Evolutionary conservation across 2,329 filamentous ascomycete genomes (phyloP).

Genomic region (Claviceps paspali): DNA sequence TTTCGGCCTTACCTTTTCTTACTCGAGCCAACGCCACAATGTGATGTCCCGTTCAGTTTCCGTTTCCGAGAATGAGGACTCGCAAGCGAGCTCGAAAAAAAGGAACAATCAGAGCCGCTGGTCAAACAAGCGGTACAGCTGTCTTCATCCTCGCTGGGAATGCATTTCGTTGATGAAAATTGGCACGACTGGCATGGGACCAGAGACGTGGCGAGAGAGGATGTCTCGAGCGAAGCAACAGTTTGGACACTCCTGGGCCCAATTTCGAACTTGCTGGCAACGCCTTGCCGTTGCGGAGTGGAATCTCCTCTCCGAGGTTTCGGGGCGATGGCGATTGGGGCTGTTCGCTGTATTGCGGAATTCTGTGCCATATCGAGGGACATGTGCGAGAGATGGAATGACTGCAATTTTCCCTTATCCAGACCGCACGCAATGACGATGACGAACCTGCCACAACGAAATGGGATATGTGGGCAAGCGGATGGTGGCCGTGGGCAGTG

Average conservation of each 20-base stretch:
- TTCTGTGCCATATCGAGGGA: slow-evolving; percentile 34
- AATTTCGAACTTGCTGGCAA: slow-evolving; percentile 31
- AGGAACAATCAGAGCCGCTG: slow-evolving; percentile 64
- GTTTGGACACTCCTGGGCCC: slow-evolving; percentile 35
- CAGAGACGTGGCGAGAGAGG: slow-evolving; percentile 25
- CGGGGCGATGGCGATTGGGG: slow-evolving; percentile 50
- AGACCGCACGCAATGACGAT: slow-evolving; percentile 4
- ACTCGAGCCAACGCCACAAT: slow-evolving; percentile 38
- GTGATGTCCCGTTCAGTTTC: slow-evolving; percentile 52
- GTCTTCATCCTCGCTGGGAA: slow-evolving; percentile 58
- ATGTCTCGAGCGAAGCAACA: slow-evolving; percentile 35
- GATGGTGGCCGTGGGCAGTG: not conserved
- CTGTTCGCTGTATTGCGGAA: slow-evolving; percentile 41
- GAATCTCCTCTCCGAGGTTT: slow-evolving; percentile 33
- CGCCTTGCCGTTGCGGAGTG: slow-evolving; percentile 30
- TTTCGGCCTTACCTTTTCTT: slow-evolving; percentile 51
- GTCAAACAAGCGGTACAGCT: slow-evolving; percentile 64
- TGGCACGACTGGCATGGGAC: slow-evolving; percentile 60
- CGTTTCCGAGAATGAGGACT: slow-evolving; percentile 60
- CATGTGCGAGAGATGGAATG: not conserved
- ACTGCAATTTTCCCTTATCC: not conserved
- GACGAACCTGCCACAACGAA: slow-evolving; percentile 1
- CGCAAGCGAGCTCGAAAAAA: slow-evolving; percentile 41
- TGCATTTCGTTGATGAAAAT: slow-evolving; percentile 59
- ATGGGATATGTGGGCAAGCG: not conserved